These are phyloP conservation scores for Penicillium sp. DNA, from an alignment of 2,329 filamentous ascomycete species.

Conservation along the genomic window DNA sequence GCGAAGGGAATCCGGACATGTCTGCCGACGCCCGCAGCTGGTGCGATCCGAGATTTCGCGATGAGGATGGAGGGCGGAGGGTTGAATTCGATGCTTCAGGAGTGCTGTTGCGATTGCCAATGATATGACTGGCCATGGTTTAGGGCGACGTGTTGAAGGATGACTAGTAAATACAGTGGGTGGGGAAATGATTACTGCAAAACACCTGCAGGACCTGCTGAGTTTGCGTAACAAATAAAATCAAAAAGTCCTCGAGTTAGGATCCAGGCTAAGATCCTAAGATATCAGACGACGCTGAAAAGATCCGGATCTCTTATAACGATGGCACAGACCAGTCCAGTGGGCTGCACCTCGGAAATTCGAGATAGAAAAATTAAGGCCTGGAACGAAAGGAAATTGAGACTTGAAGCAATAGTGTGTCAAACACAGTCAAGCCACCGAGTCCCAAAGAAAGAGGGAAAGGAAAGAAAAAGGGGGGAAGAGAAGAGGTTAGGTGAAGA, in stretches of 20 bases:
- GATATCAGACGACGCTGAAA: constrained; percentile 16
- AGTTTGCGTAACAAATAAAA: constrained; percentile 36
- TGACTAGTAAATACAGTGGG: constrained; percentile 27
- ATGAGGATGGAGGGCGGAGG: constrained; percentile 74
- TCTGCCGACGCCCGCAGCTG: constrained; percentile 91
- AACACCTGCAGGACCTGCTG: constrained; percentile 75
- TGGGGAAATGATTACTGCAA: constrained; percentile 34
- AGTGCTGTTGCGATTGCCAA: constrained; percentile 90
- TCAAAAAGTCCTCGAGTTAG: constrained; percentile 15
- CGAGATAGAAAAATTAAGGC: constrained; percentile 11
- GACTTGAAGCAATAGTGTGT: constrained; percentile 36
- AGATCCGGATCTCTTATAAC: constrained; percentile 25
- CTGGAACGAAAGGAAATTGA: constrained; percentile 34
- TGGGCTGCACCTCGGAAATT: constrained; percentile 36
- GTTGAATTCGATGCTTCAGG: constrained; percentile 78
- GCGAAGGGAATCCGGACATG: constrained; percentile 74
- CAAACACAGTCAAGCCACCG: constrained; percentile 36
- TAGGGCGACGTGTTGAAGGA: constrained; percentile 16
- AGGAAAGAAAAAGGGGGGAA: constrained; percentile 16
- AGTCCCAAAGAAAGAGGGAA: constrained; percentile 21
- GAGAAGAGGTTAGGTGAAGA: constrained; percentile 12
- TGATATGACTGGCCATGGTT: constrained; percentile 55
- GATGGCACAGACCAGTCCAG: constrained; percentile 40
- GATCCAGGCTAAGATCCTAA: constrained; percentile 13
- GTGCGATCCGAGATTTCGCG: constrained; percentile 67